Conservation (phyloP, 2,329 filamentous ascomycete genomes). For the Nemania sp. region DNA sequence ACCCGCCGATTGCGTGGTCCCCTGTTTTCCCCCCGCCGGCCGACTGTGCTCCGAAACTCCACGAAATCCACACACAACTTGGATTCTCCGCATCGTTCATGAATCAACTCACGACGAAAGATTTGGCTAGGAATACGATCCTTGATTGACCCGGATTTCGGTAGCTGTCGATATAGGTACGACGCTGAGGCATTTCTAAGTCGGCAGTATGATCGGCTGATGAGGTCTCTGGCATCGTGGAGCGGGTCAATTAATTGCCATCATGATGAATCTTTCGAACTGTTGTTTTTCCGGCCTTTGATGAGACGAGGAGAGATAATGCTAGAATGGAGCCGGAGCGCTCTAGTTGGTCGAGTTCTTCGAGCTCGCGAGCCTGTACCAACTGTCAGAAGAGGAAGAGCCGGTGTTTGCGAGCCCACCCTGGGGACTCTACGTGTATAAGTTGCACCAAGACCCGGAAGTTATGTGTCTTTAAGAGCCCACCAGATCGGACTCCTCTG, state of each 20-base stretch:
- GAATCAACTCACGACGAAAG: not conserved
- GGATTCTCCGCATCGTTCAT: not conserved
- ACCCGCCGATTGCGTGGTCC: not conserved
- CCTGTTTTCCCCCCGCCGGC: constrained; percentile 4
- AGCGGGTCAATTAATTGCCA: not conserved
- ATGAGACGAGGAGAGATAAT: not conserved
- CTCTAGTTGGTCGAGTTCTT: constrained; percentile 2
- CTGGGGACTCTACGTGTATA: constrained; percentile 11
- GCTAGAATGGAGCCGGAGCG: constrained; percentile 8
- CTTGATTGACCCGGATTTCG: not conserved
- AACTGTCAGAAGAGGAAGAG: constrained; percentile 30
- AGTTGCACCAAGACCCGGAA: constrained; percentile 15
- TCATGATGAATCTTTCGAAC: not conserved
- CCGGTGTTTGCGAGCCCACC: constrained; percentile 21
- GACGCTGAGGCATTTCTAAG: too few relatives aligned
- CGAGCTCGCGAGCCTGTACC: constrained; percentile 14
- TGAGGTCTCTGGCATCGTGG: not conserved
- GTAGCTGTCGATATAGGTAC: not conserved
- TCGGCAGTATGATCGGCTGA: not conserved
- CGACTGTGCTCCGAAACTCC: constrained; percentile 20
- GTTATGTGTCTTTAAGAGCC: constrained; percentile 16
- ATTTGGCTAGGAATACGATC: not conserved
- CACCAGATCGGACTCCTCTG: constrained; percentile 25
- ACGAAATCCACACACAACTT: constrained; percentile 1
- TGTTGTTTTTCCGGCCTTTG: not conserved